Base-by-base conservation (phyloP, 2,329 filamentous ascomycete species). In the Scedosporium apiospermum region DNA sequence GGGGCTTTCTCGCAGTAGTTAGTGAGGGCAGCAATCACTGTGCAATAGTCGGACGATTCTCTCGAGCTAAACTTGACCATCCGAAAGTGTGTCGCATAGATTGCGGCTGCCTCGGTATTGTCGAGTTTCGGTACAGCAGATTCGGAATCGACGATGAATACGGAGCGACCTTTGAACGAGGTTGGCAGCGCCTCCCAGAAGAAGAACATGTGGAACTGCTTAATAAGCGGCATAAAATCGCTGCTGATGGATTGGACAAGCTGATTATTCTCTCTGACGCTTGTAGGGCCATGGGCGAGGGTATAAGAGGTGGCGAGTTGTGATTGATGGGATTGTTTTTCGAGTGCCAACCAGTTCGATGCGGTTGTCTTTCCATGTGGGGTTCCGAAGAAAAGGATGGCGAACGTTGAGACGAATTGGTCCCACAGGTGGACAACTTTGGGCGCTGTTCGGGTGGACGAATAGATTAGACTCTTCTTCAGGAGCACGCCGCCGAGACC, bases 41-140 rank as follows among this genome's bases (percentile, higher is more conserved):
- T 53, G 12, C 49, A 23, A 21, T 53, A 53, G 49, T 53, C 49
- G 12, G 49, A 53, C 18, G 49, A 10, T n/a, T 53, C 49, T n/a
- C 49, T 21, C 4, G 49, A 53, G 49, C 49, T 23, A 23, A 53
- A 53, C 49, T 53, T 53, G 49, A 21, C n/a, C 49, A 53, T 53
- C 9, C 18, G 12, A 21, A 23, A 53, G 49, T 53, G 34, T 27
- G 30, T 4, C 46, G 41, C 63, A 57, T 44, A 61, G 63, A 57
- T 64, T 57, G 38, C 61, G 62, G 49, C 63, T 57, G 42, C 18
- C 57, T 23, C 44, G 51, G 38, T 61, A 57, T 18, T 64, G 61
- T 61, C 55, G 14, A n/a, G 44, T 61, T 64, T 27, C 57, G 63
- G 34, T 57, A 57, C 6, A 61, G 60, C 51, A 61, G 63, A 46